Conservation (phyloP, 805 yeast genomes). For the Spathaspora boniae region DNA sequence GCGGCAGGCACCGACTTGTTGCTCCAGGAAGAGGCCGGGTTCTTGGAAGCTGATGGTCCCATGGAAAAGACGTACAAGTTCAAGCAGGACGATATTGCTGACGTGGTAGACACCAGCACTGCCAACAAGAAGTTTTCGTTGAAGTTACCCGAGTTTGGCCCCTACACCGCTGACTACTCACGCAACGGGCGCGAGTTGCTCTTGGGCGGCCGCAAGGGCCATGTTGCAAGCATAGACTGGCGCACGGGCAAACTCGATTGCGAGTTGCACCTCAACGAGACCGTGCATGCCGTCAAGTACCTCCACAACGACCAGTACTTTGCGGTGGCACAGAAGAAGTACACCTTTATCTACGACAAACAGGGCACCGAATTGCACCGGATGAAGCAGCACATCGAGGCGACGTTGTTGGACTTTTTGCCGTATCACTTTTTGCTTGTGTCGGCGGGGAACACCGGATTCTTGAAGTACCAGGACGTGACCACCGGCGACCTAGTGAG, state of each 20-base stretch:
- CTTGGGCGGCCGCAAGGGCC: slow-evolving; percentile 89
- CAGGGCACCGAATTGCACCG: slow-evolving; percentile 91
- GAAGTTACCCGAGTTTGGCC: slow-evolving; percentile 75
- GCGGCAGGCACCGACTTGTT: slow-evolving; percentile 87
- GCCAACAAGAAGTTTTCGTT: slow-evolving; percentile 73
- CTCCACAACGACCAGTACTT: slow-evolving; percentile 89
- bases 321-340: slow-evolving; percentile 96
- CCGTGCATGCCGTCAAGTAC: slow-evolving; percentile 85
- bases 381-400: slow-evolving; percentile 84
- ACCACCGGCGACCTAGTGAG: slow-evolving; percentile 86
- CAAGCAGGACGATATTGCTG: slow-evolving; percentile 71
- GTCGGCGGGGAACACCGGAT: slow-evolving; percentile 87
- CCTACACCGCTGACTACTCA: slow-evolving; percentile 77
- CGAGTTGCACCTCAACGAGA: slow-evolving; percentile 83
- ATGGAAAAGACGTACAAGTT: slow-evolving; percentile 91
- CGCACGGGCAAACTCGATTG: slow-evolving; percentile 76
- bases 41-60: slow-evolving; percentile 81
- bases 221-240: slow-evolving; percentile 96
- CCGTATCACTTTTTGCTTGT: slow-evolving; percentile 90
- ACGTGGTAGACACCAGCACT: slow-evolving; percentile 74
- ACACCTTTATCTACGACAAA: slow-evolving; percentile 87
- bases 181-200: slow-evolving; percentile 84
- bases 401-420: slow-evolving; percentile 75
- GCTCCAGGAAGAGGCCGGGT: slow-evolving; percentile 81
- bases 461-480: slow-evolving; percentile 88